These are phyloP conservation scores for Phytophthora aleatoria DNA, from an alignment of 352 stramenopile species.

Conservation along the genomic window DNA sequence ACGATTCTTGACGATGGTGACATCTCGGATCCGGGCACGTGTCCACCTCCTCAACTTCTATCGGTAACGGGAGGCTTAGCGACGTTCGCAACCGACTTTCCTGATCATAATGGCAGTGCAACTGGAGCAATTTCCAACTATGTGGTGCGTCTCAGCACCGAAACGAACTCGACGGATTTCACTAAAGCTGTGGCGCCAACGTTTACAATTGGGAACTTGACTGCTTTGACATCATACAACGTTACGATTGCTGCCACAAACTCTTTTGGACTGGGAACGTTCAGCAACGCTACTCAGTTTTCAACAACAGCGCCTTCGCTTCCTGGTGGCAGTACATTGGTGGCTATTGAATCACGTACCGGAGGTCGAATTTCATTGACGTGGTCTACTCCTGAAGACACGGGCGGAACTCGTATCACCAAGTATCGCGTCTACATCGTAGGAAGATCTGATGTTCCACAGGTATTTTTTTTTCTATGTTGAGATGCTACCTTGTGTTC, in stretches of 20 bases:
- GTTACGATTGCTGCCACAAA: slow-evolving; percentile 49
- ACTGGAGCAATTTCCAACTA: slow-evolving; percentile 40
- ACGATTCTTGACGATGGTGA: slow-evolving; percentile 68
- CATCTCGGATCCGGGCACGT: slow-evolving; percentile 37
- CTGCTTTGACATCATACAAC: slow-evolving; percentile 38
- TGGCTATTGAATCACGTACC: slow-evolving; percentile 29
- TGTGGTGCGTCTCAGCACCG: slow-evolving; percentile 36
- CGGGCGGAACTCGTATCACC: slow-evolving; percentile 53
- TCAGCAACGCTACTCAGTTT: slow-evolving; percentile 43
- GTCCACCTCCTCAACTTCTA: slow-evolving; percentile 25
- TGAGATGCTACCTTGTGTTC: not conserved
- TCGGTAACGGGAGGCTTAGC: slow-evolving; percentile 47
- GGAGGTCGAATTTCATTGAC: slow-evolving; percentile 47
- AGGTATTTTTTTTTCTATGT: slow-evolving; percentile 21
- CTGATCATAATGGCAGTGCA: slow-evolving; percentile 58
- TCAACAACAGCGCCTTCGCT: slow-evolving; percentile 45
- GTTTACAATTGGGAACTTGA: slow-evolving; percentile 39
- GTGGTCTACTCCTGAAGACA: slow-evolving; percentile 54
- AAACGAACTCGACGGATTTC: slow-evolving; percentile 14
- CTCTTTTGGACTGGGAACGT: slow-evolving; percentile 32
- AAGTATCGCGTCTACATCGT: slow-evolving; percentile 64
- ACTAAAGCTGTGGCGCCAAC: slow-evolving; percentile 8
- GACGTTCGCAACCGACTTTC: slow-evolving; percentile 35
- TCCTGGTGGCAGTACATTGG: slow-evolving; percentile 27
- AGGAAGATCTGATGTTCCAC: not conserved